Percentiles rank a stretch among this genome's conserved stretches.
Conservation (phyloP, 495 filamentous ascomycete genomes). For the Lophium mytilinum region DNA sequence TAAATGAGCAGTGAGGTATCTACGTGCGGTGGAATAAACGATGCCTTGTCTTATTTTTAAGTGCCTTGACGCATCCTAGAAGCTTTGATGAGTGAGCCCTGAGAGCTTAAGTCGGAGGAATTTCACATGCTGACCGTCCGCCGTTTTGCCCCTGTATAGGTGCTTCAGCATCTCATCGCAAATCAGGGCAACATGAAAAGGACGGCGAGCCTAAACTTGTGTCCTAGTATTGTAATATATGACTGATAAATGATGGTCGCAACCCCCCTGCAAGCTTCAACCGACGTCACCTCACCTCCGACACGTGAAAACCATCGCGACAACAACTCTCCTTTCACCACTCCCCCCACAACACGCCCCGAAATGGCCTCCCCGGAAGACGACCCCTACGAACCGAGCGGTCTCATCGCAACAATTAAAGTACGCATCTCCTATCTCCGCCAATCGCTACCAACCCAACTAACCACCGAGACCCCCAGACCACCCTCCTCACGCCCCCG, state of each 20-base stretch:
- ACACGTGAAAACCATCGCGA: background rate
- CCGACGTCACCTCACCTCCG: background rate
- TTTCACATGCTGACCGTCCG: no score
- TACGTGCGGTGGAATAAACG: no score
- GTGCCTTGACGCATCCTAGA: no score
- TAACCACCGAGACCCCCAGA: constrained; percentile 18
- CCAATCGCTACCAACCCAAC: background rate
- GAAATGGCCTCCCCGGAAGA: background rate
- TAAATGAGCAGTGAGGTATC: no score
- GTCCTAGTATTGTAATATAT: no score
- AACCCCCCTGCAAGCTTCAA: background rate
- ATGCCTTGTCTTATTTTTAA: no score
- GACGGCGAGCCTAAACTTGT: no score
- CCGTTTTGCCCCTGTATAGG: no score
- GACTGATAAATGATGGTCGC: background rate
- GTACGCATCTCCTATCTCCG: background rate
- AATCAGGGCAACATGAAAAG: no score
- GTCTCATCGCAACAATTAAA: background rate
- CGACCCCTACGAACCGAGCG: background rate
- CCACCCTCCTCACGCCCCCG: constrained; percentile 38
- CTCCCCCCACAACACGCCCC: background rate
- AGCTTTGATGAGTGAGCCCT: no score
- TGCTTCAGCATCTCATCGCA: no score
- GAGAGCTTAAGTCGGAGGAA: no score
- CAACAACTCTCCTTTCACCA: background rate